These are phyloP conservation scores for Fusarium abutilonis DNA, from an alignment of 2,329 filamentous ascomycete species.

Conservation along the genomic window DNA sequence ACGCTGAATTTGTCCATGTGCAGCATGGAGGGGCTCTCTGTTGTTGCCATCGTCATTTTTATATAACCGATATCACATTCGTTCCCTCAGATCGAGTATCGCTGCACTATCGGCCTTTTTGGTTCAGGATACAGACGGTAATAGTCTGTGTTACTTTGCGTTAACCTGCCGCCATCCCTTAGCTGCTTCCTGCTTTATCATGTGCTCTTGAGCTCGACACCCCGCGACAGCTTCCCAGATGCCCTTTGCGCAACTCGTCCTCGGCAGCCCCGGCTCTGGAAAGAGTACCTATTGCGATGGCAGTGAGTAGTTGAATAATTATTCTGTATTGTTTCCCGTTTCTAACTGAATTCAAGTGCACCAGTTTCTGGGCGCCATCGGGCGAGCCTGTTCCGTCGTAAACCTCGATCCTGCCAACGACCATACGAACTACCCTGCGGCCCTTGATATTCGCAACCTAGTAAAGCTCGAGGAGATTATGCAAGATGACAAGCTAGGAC, in stretches of 20 bases:
- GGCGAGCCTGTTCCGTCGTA: slow-evolving; percentile 91
- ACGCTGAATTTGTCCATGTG: slow-evolving; percentile 38
- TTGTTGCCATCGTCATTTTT: slow-evolving; percentile 27
- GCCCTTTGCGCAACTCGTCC: slow-evolving; percentile 79
- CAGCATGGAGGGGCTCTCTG: slow-evolving; percentile 39
- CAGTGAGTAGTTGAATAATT: slow-evolving; percentile 63
- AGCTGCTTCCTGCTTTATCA: slow-evolving; percentile 20
- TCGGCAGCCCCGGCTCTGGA: slow-evolving; percentile 93
- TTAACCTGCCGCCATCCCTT: background rate
- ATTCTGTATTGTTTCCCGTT: background rate
- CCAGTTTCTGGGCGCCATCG: slow-evolving; percentile 96
- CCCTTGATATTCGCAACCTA: slow-evolving; percentile 88
- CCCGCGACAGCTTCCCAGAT: slow-evolving; percentile 51
- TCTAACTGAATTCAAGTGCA: slow-evolving; percentile 68
- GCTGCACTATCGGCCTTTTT: background rate
- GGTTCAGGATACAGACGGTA: slow-evolving; percentile 17
- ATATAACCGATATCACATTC: slow-evolving; percentile 15
- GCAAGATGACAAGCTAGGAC: slow-evolving; percentile 87
- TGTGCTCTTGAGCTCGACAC: slow-evolving; percentile 41
- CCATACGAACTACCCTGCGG: slow-evolving; percentile 85
- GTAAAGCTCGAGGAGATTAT: slow-evolving; percentile 95
- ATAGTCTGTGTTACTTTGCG: slow-evolving; percentile 20
- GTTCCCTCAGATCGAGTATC: slow-evolving; percentile 6
- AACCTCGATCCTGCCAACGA: slow-evolving; percentile 99
- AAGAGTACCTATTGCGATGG: slow-evolving; percentile 99